phyloP scores from a whole-genome alignment of 768 basidiomycete species.

The Pisolithus tinctorius region DNA sequence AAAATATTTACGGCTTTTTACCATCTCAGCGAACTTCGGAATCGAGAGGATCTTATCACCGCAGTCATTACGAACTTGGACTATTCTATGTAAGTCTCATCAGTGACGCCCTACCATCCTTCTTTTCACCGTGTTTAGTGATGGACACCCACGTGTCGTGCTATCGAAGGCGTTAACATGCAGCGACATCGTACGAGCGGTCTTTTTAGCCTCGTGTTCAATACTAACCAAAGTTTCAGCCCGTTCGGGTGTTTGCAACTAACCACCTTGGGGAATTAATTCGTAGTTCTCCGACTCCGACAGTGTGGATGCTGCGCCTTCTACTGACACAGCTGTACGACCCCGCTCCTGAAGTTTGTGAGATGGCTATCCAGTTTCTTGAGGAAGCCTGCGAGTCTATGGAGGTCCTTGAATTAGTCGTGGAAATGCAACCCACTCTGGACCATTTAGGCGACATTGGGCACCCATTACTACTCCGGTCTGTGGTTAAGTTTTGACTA shows the following conservation, averaged over 20 bases:
- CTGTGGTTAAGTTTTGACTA: conserved; percentile 15
- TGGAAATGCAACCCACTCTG: conserved; percentile 90
- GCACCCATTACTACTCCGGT: conserved; percentile 84
- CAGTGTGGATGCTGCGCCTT: conserved; percentile 85
- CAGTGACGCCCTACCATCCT: background rate
- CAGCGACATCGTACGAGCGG: conserved; percentile 65
- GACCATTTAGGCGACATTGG: conserved; percentile 95
- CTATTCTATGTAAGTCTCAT: conserved; percentile 67
- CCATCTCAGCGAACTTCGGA: conserved; percentile 84
- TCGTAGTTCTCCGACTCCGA: conserved; percentile 51
- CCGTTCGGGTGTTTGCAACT: conserved; percentile 84
- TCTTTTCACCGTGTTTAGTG: conserved; percentile 41
- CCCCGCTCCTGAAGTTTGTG: conserved; percentile 82
- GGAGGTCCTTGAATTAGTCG: conserved; percentile 81
- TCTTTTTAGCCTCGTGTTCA: background rate
- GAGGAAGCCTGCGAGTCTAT: conserved; percentile 85
- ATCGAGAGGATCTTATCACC: conserved; percentile 88
- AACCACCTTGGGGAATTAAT: conserved; percentile 80
- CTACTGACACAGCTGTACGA: conserved; percentile 96
- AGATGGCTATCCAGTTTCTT: conserved; percentile 82
- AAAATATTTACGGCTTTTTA: conserved; percentile 95
- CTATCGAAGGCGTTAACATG: conserved; percentile 93
- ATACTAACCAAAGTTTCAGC: conserved; percentile 36
- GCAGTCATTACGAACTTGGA: conserved; percentile 88
- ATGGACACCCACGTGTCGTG: conserved; percentile 91